Conservation (phyloP, 2,329 filamentous ascomycete species). For the Aspergillus sp. region DNA sequence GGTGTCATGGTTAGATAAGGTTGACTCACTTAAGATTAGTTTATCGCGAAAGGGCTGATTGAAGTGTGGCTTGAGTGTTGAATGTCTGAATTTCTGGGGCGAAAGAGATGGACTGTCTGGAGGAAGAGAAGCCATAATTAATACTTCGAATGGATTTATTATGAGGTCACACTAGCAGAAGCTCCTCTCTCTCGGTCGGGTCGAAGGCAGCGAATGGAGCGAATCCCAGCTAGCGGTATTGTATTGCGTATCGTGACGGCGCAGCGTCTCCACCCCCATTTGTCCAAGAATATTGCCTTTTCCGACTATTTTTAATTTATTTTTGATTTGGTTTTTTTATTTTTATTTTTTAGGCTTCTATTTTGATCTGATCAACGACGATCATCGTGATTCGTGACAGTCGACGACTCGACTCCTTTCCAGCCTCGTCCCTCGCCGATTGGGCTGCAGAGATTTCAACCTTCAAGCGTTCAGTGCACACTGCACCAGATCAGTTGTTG, state of each 20-base stretch:
- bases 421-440: background rate
- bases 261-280: background rate
- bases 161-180: background rate
- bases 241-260: background rate
- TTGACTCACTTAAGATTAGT: background rate
- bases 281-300: too few species aligned
- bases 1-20: background rate
- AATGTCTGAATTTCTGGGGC: background rate
- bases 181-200: background rate
- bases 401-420: background rate
- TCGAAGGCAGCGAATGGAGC: background rate
- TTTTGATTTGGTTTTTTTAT: background rate
- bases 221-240: background rate
- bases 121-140: background rate
- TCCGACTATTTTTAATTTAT: background rate
- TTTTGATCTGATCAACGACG: background rate
- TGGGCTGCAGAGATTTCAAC: background rate
- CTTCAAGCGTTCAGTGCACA: too few species aligned
- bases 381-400: slow-evolving; percentile 1
- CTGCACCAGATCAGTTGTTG: too few species aligned
- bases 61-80: background rate
- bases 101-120: background rate
- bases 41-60: background rate
- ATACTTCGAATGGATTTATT: background rate
- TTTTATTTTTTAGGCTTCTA: background rate